Evolutionary conservation across 768 basidiomycete species (phyloP).

Genomic region (Suillus placidus): DNA sequence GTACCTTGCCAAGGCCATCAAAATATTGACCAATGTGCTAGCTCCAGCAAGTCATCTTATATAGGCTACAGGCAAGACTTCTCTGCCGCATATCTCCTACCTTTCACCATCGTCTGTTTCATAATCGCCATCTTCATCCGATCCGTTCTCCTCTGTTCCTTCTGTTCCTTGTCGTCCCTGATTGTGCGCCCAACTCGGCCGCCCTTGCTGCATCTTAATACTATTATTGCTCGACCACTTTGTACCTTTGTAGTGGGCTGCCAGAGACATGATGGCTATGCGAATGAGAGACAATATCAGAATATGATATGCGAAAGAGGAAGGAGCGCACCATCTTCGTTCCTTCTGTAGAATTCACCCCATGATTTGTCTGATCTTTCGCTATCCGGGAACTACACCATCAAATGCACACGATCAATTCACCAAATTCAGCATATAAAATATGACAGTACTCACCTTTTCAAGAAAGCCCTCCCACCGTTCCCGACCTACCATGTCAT

Average conservation of each 20-base stretch:
- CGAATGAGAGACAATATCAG: conserved; percentile 6
- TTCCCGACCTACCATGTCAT: conserved; percentile 42
- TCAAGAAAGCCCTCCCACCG: conserved; percentile 59
- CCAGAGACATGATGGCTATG: conserved; percentile 29
- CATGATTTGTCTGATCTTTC: conserved; percentile 56
- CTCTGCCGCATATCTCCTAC: conserved; percentile 6
- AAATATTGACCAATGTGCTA: not conserved
- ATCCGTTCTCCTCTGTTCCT: conserved; percentile 3
- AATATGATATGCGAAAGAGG: not conserved
- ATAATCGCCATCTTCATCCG: conserved; percentile 25
- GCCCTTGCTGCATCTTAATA: conserved; percentile 23
- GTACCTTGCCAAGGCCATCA: conserved; percentile 3
- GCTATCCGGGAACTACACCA: conserved; percentile 49
- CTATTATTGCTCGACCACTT: conserved; percentile 11
- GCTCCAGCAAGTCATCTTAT: conserved; percentile 1
- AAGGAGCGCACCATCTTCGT: conserved; percentile 48
- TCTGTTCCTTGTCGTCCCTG: conserved; percentile 6
- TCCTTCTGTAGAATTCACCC: conserved; percentile 59
- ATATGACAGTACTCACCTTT: conserved; percentile 41
- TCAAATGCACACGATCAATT: not conserved
- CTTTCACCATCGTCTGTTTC: conserved; percentile 23
- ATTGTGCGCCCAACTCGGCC: conserved; percentile 26
- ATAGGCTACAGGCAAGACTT: not conserved
- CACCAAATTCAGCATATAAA: not conserved
- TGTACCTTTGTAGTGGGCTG: conserved; percentile 27